Conservation (phyloP, 2,329 filamentous ascomycete genomes). For the Xylariaceae sp. region DNA sequence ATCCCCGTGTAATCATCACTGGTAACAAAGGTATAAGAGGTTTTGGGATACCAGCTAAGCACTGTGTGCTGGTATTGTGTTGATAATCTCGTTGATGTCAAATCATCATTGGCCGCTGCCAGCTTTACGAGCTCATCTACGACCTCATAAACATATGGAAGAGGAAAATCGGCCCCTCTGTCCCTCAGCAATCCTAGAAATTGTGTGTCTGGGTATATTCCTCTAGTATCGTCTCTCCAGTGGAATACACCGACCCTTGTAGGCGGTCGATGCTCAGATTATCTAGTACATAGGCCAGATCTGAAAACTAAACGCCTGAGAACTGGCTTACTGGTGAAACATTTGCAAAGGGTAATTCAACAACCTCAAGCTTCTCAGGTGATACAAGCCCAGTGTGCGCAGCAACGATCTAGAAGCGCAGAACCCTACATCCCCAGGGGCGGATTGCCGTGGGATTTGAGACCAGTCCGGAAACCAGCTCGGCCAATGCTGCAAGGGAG, state of each 20-base stretch:
- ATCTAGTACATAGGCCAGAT: background rate
- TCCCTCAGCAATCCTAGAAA: no score
- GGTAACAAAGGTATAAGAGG: conserved; percentile 7
- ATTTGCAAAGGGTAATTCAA: conserved; percentile 5
- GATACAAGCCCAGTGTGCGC: background rate
- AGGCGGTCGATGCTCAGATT: background rate
- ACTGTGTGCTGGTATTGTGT: no score
- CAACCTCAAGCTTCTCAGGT: conserved; percentile 5
- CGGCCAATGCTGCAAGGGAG: conserved; percentile 3
- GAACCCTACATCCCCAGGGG: background rate
- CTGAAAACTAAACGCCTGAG: background rate
- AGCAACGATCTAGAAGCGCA: conserved; percentile 8
- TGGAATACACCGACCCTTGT: conserved; percentile 4
- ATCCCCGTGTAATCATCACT: conserved; percentile 9
- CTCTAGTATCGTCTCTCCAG: conserved; percentile 10
- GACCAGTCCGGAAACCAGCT: conserved; percentile 15
- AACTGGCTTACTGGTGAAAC: conserved; percentile 1
- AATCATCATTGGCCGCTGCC: no score
- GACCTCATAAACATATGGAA: no score
- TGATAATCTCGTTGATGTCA: no score
- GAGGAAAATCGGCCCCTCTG: no score
- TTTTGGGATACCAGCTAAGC: no score
- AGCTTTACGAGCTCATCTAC: no score
- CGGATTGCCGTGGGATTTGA: background rate
- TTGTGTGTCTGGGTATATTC: no score